Base-by-base conservation (phyloP, 176 grass and related monocot species). In the maize (Zea mays) region DNA sequence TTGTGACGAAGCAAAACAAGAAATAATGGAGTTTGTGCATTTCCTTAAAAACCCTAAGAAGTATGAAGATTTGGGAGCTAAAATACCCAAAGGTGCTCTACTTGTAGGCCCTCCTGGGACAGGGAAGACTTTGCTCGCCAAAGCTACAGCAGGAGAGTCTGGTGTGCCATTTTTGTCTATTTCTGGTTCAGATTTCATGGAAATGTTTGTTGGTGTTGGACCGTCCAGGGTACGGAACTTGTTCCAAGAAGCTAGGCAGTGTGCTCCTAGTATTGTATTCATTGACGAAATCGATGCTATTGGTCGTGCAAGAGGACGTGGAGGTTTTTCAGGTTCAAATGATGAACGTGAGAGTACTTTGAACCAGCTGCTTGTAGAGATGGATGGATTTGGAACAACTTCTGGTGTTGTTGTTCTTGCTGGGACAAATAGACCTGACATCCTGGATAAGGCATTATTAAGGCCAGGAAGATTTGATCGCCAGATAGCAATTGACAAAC, bases 401-500 rank as follows among this genome's bases (percentile, higher is more conserved):
- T 16, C 91, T 69, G 91, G 91, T 44, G 91, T 93, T 69, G 88
- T 93, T 81, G 91, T 93, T 81, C 79, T 90, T 73, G 91, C 91
- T 73, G 91, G 88, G 80, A 98, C 96, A 58, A 98, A 98, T 71
- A 83, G 92, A 75, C 92, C 96, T 80, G 96, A 98, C 69, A 92
- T 98, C 47, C 70, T 98, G 38, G 96, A 98, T 76, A 94, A 94
- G 70, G 96, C 96, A 16, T 88, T 98, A 68, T 75, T 98, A 70
- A 90, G 96, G 70, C 96, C 96, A 67, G 96, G 96, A 65, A 88
- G 96, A 62, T 98, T 98, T 90, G 96, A 98, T 79, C 91, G 96
- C 10, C 96, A 98, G 72, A 90, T 98, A 80, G 73, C 95, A 61
- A 87, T 98, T 75, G 95, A 98, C 83, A 98, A 98, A 78, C 95